Evolutionary conservation across 257 asterid genomes (phyloP), one percentile per base, ranked within the genome.

Genomic region (Capsicum rhomboideum): DNA sequence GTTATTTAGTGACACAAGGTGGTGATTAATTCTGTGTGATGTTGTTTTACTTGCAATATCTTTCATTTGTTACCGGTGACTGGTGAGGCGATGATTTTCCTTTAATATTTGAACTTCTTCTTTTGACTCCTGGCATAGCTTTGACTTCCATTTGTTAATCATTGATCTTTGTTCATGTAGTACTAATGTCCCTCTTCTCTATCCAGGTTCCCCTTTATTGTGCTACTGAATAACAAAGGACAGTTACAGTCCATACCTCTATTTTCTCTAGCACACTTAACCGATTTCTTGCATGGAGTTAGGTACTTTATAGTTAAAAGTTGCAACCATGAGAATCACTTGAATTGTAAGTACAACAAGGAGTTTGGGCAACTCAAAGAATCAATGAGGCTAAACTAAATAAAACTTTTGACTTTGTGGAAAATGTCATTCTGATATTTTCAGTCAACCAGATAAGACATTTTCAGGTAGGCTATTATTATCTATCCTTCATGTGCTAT

Each of bases 291-390:
- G 59, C 86, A 85, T 89, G 82, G 88, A 85, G 74, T 68, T 90
- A 96, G 99, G 97, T 96, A 94, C 91, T 96, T 96, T 85, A 96
- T 96, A 80, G 98, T 96, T 88, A 96, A 96, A 89, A 96, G 99
- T 87, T 96, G 98, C 95, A 96, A 94, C 87, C 91, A 91, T n/a
- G 98, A 96, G 94, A 96, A 96, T 92, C 91, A n/a, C n/a, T 96
- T 89, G 98, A 94, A 82, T 92, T 96, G 85, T 94, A 98, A 63
- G 98, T 93, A 67, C 98, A 96, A 86, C 99, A 96, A 92, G 98
- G 99, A 87, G 97, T 94, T 68, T 94, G 99, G 99, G 99, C 99
- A 86, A 96, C 99, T 84, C 99, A 96, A 86, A 82, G 98, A 87
- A 94, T 97, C 97, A 96, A 96, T 85, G 99, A 96, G 85, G 97